These are phyloP conservation scores for Dioscorea zingiberensis DNA, from an alignment of 106 monocot species.

Conservation along the genomic window DNA sequence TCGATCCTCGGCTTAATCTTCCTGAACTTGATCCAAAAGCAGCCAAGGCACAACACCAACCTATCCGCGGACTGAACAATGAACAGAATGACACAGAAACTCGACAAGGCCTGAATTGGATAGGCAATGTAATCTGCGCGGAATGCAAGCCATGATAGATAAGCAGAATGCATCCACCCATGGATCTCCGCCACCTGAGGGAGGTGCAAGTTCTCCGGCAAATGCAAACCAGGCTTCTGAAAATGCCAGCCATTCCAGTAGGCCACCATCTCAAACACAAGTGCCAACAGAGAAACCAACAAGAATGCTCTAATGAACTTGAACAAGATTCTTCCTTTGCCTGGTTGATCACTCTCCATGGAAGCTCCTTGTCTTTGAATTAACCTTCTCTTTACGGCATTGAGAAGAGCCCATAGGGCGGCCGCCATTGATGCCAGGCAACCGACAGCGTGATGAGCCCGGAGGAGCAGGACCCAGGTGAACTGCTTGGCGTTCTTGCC, in stretches of 20 bases:
- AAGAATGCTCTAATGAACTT: constrained; percentile 44
- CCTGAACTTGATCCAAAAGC: too few relatives aligned
- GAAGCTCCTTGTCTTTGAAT: constrained; percentile 3
- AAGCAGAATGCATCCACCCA: constrained; percentile 33
- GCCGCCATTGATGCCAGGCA: constrained; percentile 33
- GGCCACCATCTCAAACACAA: constrained; percentile 43
- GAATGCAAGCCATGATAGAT: constrained; percentile 46
- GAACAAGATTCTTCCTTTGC: constrained; percentile 34
- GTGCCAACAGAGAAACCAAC: constrained; percentile 26
- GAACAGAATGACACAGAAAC: constrained; percentile 48
- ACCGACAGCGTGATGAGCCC: constrained; percentile 43
- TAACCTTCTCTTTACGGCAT: constrained; percentile 32
- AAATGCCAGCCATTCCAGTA: constrained; percentile 66
- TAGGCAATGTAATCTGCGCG: constrained; percentile 40
- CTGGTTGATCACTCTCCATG: constrained; percentile 17
- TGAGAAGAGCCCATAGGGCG: constrained; percentile 38
- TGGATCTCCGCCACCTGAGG: constrained; percentile 29
- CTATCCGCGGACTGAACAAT: constrained; percentile 51
- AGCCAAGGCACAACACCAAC: constrained; percentile 42
- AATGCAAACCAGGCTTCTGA: too few relatives aligned
- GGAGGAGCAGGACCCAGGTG: constrained; percentile 62
- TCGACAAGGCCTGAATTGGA: constrained; percentile 31
- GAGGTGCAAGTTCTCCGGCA: too few relatives aligned
- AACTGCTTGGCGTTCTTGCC: constrained; percentile 67
- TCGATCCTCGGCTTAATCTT: constrained; percentile 35